Percentiles rank a stretch among this genome's conserved stretches.
Evolutionary conservation across 306 rosid species (phyloP).

Genomic region (Spatholobus suberectus): DNA sequence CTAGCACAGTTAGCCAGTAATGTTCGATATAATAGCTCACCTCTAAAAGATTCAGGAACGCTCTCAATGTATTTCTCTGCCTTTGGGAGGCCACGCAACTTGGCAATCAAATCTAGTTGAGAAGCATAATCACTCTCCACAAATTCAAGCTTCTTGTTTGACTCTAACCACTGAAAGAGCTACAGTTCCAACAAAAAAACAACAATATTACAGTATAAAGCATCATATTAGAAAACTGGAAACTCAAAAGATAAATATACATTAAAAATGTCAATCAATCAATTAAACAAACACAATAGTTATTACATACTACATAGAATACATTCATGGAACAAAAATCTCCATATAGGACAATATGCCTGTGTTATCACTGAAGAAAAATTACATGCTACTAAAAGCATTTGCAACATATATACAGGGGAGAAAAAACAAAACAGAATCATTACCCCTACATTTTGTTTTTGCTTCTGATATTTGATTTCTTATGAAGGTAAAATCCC

Average conservation of each 20-base stretch:
- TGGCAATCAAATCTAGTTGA: conserved; percentile 78
- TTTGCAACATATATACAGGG: background rate
- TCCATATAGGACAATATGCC: background rate
- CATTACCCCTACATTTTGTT: background rate
- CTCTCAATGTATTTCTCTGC: conserved; percentile 67
- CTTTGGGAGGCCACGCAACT: conserved; percentile 60
- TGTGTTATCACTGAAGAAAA: background rate
- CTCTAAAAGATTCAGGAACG: conserved; percentile 74
- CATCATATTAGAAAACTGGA: conserved; percentile 11
- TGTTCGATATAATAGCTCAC: conserved; percentile 68
- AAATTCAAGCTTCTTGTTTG: conserved; percentile 61
- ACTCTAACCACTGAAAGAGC: conserved; percentile 85
- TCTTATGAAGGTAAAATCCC: too few species aligned
- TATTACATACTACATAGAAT: background rate
- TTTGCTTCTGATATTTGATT: too few species aligned
- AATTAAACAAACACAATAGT: background rate
- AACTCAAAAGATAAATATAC: conserved; percentile 24
- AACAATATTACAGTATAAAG: background rate
- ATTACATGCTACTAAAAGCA: conserved; percentile 8
- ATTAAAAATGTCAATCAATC: background rate
- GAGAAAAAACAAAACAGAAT: background rate
- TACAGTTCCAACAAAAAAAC: conserved; percentile 48
- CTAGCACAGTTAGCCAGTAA: conserved; percentile 63
- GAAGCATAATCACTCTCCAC: conserved; percentile 72
- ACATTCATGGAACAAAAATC: background rate